A percentile compares a stretch with the other conserved stretches of the same genome.
Conservation (phyloP, 176 grass and related monocot species). For the Elaeis guineensis region DNA sequence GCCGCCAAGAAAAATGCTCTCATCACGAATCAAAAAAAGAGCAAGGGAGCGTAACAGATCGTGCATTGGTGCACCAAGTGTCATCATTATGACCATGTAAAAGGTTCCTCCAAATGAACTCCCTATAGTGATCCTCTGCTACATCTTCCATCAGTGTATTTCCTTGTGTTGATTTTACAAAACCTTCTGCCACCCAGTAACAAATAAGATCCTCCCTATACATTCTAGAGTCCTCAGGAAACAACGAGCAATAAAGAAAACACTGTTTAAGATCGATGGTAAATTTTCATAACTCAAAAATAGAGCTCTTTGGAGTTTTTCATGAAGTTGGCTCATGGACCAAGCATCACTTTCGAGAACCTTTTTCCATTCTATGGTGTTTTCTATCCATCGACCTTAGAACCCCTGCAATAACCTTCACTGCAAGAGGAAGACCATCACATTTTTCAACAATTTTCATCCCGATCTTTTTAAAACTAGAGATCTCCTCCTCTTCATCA, state of each 20-base stretch:
- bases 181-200: too few relatives aligned
- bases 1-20: neutral
- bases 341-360: constrained; percentile 15
- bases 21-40: constrained; percentile 9
- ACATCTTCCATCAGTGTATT: too few relatives aligned
- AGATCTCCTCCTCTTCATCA: constrained; percentile 11
- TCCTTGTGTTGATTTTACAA: too few relatives aligned
- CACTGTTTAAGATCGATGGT: constrained; percentile 23
- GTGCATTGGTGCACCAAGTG: constrained; percentile 10
- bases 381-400: constrained; percentile 6
- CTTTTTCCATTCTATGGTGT: constrained; percentile 21
- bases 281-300: constrained; percentile 43
- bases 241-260: constrained; percentile 30
- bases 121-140: too few relatives aligned
- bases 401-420: constrained; percentile 15
- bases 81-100: fast-evolving
- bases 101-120: constrained; percentile 29
- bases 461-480: neutral
- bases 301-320: constrained; percentile 14
- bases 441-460: constrained; percentile 24
- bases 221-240: neutral
- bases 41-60: constrained; percentile 30
- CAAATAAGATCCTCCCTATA: neutral
- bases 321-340: constrained; percentile 12
- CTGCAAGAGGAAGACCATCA: constrained; percentile 34